Percentiles rank a stretch among this genome's conserved stretches.
Conservation (phyloP, 495 filamentous ascomycete genomes). For the Neurospora sp. region DNA sequence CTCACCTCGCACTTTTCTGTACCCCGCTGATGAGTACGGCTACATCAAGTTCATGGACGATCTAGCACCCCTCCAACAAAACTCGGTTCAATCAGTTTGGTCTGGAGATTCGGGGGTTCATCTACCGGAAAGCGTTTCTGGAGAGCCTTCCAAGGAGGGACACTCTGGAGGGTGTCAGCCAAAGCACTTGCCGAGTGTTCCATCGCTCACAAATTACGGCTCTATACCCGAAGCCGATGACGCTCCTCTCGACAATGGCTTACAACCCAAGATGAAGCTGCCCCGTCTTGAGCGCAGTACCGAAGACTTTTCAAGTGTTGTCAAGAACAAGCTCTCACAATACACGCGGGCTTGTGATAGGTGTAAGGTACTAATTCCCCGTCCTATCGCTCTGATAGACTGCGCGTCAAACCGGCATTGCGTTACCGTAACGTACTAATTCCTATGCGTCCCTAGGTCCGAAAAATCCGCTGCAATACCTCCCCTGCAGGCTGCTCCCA, state of each 20-base stretch:
- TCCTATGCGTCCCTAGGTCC: constrained; percentile 41
- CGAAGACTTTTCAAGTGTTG: constrained; percentile 56
- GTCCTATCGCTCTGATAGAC: background rate
- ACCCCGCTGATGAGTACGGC: too few species aligned
- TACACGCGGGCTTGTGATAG: constrained; percentile 76
- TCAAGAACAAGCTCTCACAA: constrained; percentile 52
- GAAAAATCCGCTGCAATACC: constrained; percentile 77
- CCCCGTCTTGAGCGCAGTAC: constrained; percentile 37
- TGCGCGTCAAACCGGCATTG: background rate
- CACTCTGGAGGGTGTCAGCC: too few species aligned
- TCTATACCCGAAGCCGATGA: constrained; percentile 17
- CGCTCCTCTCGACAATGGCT: constrained; percentile 11
- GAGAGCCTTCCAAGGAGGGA: too few species aligned
- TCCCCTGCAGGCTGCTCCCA: constrained; percentile 61
- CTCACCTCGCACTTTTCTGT: too few species aligned
- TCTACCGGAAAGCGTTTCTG: too few species aligned
- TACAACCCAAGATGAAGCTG: constrained; percentile 33
- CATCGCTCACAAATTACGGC: too few species aligned
- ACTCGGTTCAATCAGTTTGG: too few species aligned
- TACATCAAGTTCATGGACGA: too few species aligned
- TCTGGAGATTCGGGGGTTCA: too few species aligned
- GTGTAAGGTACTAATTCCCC: constrained; percentile 57
- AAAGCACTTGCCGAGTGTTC: too few species aligned
- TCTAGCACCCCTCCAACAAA: too few species aligned
- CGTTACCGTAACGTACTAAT: background rate